These are phyloP conservation scores for Aspergillus calidoustus DNA, from an alignment of 2,329 filamentous ascomycete species.

Conservation along the genomic window DNA sequence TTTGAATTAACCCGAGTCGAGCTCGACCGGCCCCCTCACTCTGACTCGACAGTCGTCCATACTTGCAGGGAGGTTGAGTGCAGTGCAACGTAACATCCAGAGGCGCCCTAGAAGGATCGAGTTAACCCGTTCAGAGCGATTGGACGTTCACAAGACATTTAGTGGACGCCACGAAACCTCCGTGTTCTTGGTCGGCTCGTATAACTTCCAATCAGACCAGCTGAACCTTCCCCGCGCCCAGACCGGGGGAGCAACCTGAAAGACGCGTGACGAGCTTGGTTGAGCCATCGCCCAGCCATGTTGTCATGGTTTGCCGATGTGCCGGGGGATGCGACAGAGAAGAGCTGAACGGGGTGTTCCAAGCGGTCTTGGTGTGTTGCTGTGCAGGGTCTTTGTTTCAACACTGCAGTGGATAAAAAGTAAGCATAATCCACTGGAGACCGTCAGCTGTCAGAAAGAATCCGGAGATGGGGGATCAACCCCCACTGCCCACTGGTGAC, in stretches of 20 bases:
- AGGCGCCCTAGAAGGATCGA: background rate
- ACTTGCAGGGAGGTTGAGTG: background rate
- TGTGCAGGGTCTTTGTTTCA: background rate
- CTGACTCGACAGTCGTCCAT: background rate
- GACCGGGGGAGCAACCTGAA: conserved; percentile 1
- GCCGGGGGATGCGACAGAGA: background rate
- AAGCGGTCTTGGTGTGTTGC: background rate
- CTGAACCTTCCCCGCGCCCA: conserved; percentile 1
- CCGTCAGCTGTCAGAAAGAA: no score
- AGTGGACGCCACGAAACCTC: conserved; percentile 14
- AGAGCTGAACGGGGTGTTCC: background rate
- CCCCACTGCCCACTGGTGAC: no score
- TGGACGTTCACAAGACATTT: conserved; percentile 11
- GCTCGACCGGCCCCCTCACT: background rate
- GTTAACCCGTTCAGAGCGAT: background rate
- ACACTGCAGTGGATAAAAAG: no score
- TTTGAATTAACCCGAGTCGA: background rate
- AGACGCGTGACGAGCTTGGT: conserved; percentile 13
- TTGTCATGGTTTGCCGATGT: background rate
- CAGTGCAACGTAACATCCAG: conserved; percentile 17
- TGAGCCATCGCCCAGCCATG: conserved; percentile 1
- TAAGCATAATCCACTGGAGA: no score
- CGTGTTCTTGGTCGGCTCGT: conserved; percentile 5
- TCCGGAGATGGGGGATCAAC: no score
- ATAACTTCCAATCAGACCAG: background rate